Base-by-base conservation (phyloP, 129 eudicot species). In the Deinandra increscens region DNA sequence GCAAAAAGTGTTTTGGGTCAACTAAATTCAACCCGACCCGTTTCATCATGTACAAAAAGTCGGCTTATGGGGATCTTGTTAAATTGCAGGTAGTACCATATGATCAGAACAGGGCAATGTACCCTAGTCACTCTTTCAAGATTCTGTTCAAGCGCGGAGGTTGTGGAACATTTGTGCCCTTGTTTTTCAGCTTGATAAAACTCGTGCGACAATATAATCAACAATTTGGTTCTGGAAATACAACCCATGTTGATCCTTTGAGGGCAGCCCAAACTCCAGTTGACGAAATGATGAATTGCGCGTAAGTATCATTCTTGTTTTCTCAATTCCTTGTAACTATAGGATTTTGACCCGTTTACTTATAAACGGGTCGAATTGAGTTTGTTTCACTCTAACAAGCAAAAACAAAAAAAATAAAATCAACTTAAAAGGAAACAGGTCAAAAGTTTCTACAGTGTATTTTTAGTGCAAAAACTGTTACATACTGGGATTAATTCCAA, bases 141-240 rank as follows among this genome's bases (percentile, higher is more conserved):
- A 91, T 91, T 78, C 49, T 91, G 84, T 91, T 91, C 82, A 91
- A 91, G 69, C 90, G 73, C 19, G 97, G 97, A 14, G 97, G 97
- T 64, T 91, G 97, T 78, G 97, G 97, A 37, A 91, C 97, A 33
- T 88, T 85, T 50, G 76, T 91, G 45, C 97, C 97, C 0, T 63
- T 91, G 23, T 91, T 91, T 74, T 78, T 88, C 66, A 88, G 83
- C 77, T 70, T 91, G 74, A 83, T 91, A 48, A 78, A 60, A 4
- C 66, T 76, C 0, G 97, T 88, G 65, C 73, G 97, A 64, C 90
- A 71, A 48, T 77, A 81, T 51, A 85, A 78, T 67, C 92, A 85
- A 70, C 85, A 70, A 2, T 45, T 66, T 53, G 78, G 42, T 29
- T 43, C 80, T 13, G 69, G n/a, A 63, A 69, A 85, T 62, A 67